These are phyloP conservation scores for Mucor lusitanicus DNA, from an alignment of 371 early-diverging fungal genomes.

Conservation along the genomic window DNA sequence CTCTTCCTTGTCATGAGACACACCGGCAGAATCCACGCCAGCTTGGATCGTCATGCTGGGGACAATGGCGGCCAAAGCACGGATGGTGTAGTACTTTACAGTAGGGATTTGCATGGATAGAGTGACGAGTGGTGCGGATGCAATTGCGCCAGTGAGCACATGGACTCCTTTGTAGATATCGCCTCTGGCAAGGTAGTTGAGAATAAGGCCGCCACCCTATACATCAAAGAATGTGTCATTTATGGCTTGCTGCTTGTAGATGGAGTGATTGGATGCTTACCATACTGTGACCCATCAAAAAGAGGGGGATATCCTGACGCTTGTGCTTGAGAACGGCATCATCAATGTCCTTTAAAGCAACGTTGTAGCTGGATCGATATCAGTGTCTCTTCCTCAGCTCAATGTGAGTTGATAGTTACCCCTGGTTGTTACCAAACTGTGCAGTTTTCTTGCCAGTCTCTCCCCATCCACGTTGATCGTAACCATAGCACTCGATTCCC, in stretches of 20 bases:
- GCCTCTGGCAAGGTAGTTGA: conserved; percentile 54
- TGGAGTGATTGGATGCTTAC: conserved; percentile 21
- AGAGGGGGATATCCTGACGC: conserved; percentile 47
- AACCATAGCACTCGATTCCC: conserved; percentile 60
- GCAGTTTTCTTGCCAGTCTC: conserved; percentile 56
- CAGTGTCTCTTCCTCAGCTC: neutral
- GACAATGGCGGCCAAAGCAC: conserved; percentile 37
- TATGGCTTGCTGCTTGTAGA: neutral
- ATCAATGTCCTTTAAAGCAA: conserved; percentile 54
- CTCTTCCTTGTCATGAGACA: conserved; percentile 52
- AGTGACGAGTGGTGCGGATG: conserved; percentile 43
- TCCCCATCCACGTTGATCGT: conserved; percentile 72
- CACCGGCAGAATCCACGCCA: conserved; percentile 38
- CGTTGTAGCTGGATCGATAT: conserved; percentile 28
- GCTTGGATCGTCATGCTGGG: conserved; percentile 50
- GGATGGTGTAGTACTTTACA: conserved; percentile 34
- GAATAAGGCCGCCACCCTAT: conserved; percentile 62
- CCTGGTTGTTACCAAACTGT: conserved; percentile 54
- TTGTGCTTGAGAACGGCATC: conserved; percentile 48
- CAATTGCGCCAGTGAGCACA: conserved; percentile 50
- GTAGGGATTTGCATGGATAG: conserved; percentile 39
- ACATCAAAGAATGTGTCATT: neutral
- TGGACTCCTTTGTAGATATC: conserved; percentile 38
- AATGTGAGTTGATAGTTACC: conserved; percentile 29
- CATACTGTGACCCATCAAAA: conserved; percentile 70